Percentiles rank a stretch among this genome's conserved stretches.
Conservation (phyloP, 345 rosid species). For the Clarkia xantiana region DNA sequence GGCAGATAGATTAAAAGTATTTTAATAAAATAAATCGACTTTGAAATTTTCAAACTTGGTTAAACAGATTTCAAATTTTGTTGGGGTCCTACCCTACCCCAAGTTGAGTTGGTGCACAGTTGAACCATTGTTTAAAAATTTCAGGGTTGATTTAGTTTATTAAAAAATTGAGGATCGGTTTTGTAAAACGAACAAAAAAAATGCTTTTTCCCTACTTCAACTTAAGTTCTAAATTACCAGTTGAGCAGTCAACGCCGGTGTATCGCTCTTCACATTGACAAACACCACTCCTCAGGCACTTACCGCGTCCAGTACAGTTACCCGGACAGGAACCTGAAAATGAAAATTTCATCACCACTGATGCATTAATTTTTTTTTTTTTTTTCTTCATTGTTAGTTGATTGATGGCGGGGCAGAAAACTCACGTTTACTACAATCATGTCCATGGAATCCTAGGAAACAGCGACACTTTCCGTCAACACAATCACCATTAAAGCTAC, state of each 20-base stretch:
- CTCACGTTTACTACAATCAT: slow-evolving; percentile 83
- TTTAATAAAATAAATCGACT: no score
- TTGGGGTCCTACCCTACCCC: no score
- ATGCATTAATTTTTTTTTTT: neutral
- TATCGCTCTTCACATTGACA: slow-evolving; percentile 67
- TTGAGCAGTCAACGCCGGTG: slow-evolving; percentile 91
- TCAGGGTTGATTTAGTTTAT: no score
- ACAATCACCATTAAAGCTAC: slow-evolving; percentile 89
- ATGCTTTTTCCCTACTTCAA: no score
- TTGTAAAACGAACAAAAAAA: neutral
- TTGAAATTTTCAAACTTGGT: no score
- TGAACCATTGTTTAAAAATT: no score
- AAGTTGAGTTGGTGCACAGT: no score
- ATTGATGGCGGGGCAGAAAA: neutral
- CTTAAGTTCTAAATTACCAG: slow-evolving; percentile 33
- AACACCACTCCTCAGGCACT: slow-evolving; percentile 59
- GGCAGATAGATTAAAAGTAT: no score
- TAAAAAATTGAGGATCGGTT: no score
- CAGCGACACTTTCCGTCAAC: slow-evolving; percentile 75
- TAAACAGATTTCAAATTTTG: no score
- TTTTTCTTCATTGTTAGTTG: neutral
- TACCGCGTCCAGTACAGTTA: slow-evolving; percentile 67
- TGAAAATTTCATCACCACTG: neutral
- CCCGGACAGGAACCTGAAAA: slow-evolving; percentile 73
- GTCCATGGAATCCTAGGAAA: slow-evolving; percentile 81